Base-by-base conservation (phyloP, 2,329 filamentous ascomycete species). In the Pseudogymnoascus verrucosus region DNA sequence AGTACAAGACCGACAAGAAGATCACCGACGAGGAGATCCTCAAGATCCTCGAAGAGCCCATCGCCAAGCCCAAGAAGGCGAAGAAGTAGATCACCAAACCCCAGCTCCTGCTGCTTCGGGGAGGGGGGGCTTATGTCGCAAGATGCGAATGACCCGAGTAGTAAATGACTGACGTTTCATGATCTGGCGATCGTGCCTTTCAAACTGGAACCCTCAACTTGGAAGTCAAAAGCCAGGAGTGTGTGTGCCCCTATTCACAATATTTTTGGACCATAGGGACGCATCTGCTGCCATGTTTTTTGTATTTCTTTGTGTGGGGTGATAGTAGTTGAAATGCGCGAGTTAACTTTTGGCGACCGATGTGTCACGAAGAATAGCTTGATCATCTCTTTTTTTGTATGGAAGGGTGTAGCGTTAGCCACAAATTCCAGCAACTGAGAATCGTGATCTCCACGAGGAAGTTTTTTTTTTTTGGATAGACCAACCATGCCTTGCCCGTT, bases 1-100 rank as follows among this genome's bases (percentile, higher is more conserved):
- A 93, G 81, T 86, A 89, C 82, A 89, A 96, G 84, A 89, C 91
- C 36, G 93, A 98, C 77, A 98, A 98, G 86, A 97, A 97, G 85
- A 96, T 99, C 73, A 89, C 87, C 69, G 93, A 98, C 68, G 91
- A 96, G 80, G 93, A 98, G 80, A 84, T 99, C 69, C 86, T 98
- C 71, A 91, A 95, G 83, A 93, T 98, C 68, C 84, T 99, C 61
- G 92, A 95, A 79, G 90, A 90, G 77, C 93, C 93, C 34, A 79
- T 96, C 71, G 82, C 88, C 69, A 96, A 93, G 85, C 92, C 90
- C 84, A 86, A 89, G 82, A 89, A 89, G 74, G 75, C 79, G 65
- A 78, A 80, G 78, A 89, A 89, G 84, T 60, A 60, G 36, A 74
- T 77, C 21, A 75, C 74, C 23, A 54, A 31, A 54, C 3, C 23